Evolutionary conservation across 2,329 filamentous ascomycete genomes (phyloP), one percentile per base, ranked within the genome.

Genomic region (Hirsutella rhossiliensis): DNA sequence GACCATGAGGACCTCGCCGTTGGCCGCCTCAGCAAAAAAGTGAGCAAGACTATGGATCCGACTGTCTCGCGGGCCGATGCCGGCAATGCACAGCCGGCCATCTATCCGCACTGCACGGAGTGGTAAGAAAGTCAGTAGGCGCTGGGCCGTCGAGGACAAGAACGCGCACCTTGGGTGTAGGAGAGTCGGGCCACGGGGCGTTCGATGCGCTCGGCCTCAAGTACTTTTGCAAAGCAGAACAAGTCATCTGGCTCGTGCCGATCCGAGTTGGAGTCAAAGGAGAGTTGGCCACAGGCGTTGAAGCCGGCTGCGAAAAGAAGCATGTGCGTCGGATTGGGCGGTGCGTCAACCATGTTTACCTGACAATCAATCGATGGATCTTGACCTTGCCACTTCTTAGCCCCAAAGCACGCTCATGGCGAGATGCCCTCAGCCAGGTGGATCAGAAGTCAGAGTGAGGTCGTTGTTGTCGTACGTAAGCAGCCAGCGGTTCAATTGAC

Each of bases 251-350:
- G 64, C 36, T 75, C 67, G 4, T 46, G 47, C 15, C 37, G 8
- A 8, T 27, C 34, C 5, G 11, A 40, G 8, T 37, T 28, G 17
- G 13, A n/a, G 7, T 45, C 47, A 12, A 77, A 71, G 2, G 54
- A 50, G 15, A 80, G 64, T 52, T 80, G 76, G 44, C 61, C 58
- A 73, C 73, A 80, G 43, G 75, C 73, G 53, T 81, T 80, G 59
- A 76, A 72, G 36, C 77, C 77, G 3, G 71, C 51, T 37, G 69
- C 73, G 53, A 72, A 74, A 5, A 81, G 56, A 43, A 71, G 62
- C 72, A 76, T 68, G 38, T 15, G 17, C 19, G 18, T 28, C 17
- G 15, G 5, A 13, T 29, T 28, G 20, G 3, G 15, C 4, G 18
- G 7, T 13, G 12, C 12, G 5, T 20, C 17, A 18, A 18, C 34